phyloP scores from a whole-genome alignment of 176 grass and related monocot species.

The Avena atlantica region DNA sequence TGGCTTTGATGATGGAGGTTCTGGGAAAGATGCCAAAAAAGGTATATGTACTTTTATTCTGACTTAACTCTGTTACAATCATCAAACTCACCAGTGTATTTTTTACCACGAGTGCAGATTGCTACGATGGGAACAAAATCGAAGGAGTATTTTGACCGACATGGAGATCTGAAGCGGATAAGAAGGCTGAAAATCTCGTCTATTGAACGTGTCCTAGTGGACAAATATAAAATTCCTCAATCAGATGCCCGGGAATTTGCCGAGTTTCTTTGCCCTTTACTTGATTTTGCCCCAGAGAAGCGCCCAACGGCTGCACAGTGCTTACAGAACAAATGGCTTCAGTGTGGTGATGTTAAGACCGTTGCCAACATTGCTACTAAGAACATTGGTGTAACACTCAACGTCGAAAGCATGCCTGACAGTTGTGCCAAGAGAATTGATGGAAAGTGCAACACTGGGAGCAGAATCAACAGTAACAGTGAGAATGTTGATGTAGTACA shows the following conservation, averaged over 20 bases:
- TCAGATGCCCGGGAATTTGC: slow-evolving; percentile 67
- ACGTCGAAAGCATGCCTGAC: slow-evolving; percentile 27
- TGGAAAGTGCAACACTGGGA: slow-evolving; percentile 41
- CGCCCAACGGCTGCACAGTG: slow-evolving; percentile 76
- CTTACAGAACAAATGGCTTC: slow-evolving; percentile 85
- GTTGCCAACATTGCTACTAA: slow-evolving; percentile 34
- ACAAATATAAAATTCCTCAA: slow-evolving; percentile 81
- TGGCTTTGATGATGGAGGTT: slow-evolving; percentile 98
- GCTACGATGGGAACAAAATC: slow-evolving; percentile 74
- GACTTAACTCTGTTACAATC: slow-evolving; percentile 23
- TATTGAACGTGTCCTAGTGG: slow-evolving; percentile 71
- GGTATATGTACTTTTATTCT: slow-evolving; percentile 52
- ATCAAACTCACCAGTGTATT: slow-evolving; percentile 23
- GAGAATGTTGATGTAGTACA: slow-evolving; percentile 24
- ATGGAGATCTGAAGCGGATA: slow-evolving; percentile 96
- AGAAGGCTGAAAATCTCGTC: slow-evolving; percentile 79
- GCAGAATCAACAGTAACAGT: slow-evolving; percentile 25
- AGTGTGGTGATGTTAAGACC: slow-evolving; percentile 48
- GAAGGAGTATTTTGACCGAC: slow-evolving; percentile 95
- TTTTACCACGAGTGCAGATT: slow-evolving; percentile 63
- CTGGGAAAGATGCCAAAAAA: slow-evolving; percentile 94
- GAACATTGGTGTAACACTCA: slow-evolving; percentile 30
- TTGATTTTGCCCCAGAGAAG: slow-evolving; percentile 88
- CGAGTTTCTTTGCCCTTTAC: slow-evolving; percentile 71
- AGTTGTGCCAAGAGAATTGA: slow-evolving; percentile 40